These are phyloP conservation scores for Lupinus albus DNA, from an alignment of 306 rosid species.

Conservation along the genomic window DNA sequence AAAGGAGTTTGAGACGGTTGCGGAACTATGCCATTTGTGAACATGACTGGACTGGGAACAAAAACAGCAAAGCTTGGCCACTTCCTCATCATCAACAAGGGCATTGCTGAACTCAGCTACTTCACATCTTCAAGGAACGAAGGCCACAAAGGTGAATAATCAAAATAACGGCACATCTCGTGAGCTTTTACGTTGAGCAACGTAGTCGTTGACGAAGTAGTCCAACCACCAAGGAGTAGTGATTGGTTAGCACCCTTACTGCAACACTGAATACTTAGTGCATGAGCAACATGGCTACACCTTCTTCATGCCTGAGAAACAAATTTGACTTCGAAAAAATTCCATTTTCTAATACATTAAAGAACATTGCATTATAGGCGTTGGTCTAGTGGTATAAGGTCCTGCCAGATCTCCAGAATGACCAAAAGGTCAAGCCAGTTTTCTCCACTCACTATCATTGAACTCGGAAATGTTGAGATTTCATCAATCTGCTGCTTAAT, in stretches of 20 bases:
- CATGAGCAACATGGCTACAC: conserved; percentile 5
- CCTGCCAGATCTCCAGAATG: no score
- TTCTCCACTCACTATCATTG: background rate
- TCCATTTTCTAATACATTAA: conserved; percentile 16
- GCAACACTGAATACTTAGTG: background rate
- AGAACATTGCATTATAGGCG: background rate
- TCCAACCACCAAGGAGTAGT: background rate
- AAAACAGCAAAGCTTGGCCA: no score
- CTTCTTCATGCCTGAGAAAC: conserved; percentile 8
- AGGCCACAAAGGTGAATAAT: no score
- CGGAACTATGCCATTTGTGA: no score
- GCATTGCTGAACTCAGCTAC: no score
- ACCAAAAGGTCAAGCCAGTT: conserved; percentile 22
- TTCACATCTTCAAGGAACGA: no score
- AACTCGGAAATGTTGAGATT: conserved; percentile 1
- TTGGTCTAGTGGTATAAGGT: no score
- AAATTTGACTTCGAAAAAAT: background rate
- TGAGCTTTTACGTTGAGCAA: no score
- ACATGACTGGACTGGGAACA: no score
- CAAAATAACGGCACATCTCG: no score
- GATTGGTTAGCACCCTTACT: background rate
- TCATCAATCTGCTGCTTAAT: conserved; percentile 31
- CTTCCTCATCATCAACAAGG: no score
- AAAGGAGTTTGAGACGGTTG: no score
- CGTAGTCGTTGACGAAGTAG: background rate